These are phyloP conservation scores for Ophiocordyceps unilateralis DNA, from an alignment of 2,329 filamentous ascomycete genomes.

Conservation along the genomic window DNA sequence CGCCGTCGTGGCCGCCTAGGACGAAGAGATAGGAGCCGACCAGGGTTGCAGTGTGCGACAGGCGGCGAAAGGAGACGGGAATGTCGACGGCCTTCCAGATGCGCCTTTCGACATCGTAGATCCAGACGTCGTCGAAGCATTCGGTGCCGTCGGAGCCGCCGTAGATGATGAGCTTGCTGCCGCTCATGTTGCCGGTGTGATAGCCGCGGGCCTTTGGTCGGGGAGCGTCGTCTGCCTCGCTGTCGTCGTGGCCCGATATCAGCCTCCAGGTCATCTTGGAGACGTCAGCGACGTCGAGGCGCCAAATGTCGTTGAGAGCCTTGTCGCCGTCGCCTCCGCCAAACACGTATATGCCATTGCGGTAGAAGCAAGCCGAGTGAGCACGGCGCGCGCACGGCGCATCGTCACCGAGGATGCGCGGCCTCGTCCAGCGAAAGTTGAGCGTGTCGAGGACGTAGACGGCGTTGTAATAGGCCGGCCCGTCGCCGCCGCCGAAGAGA, in stretches of 20 bases:
- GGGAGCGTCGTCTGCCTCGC: constrained; percentile 16
- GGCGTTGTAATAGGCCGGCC: constrained; percentile 55
- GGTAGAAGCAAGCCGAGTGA: constrained; percentile 55
- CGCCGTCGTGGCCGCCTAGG: constrained; percentile 52
- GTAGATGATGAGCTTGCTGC: constrained; percentile 54
- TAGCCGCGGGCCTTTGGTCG: constrained; percentile 50
- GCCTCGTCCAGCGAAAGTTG: constrained; percentile 49
- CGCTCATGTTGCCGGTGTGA: constrained; percentile 58
- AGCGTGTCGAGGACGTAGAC: constrained; percentile 56
- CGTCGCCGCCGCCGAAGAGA: constrained; percentile 53
- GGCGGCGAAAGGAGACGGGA: constrained; percentile 41
- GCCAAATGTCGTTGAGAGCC: constrained; percentile 55
- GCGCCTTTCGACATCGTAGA: constrained; percentile 49
- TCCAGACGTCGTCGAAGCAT: constrained; percentile 58
- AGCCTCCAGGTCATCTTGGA: constrained; percentile 53
- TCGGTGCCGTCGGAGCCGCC: constrained; percentile 54
- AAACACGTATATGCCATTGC: constrained; percentile 56
- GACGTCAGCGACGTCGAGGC: constrained; percentile 49
- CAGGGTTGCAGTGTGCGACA: constrained; percentile 52
- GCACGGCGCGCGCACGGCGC: constrained; percentile 44
- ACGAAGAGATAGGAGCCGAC: constrained; percentile 56
- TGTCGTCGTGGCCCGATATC: constrained; percentile 29
- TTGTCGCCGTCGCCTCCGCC: constrained; percentile 54
- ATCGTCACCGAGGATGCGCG: constrained; percentile 39
- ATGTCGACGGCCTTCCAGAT: constrained; percentile 43